These are phyloP conservation scores for Dipodascus geniculatus DNA, from an alignment of 805 yeast species.

Conservation along the genomic window DNA sequence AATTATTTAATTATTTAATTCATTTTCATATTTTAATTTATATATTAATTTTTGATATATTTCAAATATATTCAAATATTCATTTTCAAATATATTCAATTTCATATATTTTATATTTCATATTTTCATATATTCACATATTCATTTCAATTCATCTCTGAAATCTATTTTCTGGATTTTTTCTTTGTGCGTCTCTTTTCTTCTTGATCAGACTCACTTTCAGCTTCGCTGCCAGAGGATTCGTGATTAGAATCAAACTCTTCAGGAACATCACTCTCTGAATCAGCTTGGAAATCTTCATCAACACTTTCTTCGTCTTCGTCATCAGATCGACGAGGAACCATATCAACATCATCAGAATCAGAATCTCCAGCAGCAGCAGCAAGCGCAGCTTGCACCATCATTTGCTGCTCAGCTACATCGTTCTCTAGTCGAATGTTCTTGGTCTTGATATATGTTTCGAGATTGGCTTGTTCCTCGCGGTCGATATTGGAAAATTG, in stretches of 20 bases:
- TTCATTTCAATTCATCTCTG: not conserved
- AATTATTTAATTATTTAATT: too few relatives aligned
- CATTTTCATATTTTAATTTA: too few relatives aligned
- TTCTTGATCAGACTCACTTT: slow-evolving; percentile 15
- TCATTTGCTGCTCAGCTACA: slow-evolving; percentile 73
- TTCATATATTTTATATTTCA: too few relatives aligned
- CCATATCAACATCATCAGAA: slow-evolving; percentile 32
- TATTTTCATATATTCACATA: too few relatives aligned
- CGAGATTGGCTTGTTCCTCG: slow-evolving; percentile 77
- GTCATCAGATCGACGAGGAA: slow-evolving; percentile 68
- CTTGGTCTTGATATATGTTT: slow-evolving; percentile 64
- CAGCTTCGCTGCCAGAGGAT: slow-evolving; percentile 14
- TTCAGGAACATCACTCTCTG: slow-evolving; percentile 63
- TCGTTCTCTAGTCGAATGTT: slow-evolving; percentile 77
- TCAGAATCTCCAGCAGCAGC: slow-evolving; percentile 45
- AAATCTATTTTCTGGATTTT: slow-evolving; percentile 1
- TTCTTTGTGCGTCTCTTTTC: slow-evolving; percentile 9
- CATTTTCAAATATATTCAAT: too few relatives aligned
- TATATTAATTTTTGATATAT: too few relatives aligned
- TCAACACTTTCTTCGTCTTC: slow-evolving; percentile 50
- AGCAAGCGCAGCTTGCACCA: slow-evolving; percentile 66
- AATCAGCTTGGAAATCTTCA: slow-evolving; percentile 64
- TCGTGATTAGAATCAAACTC: slow-evolving; percentile 66
- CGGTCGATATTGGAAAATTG: slow-evolving; percentile 80
- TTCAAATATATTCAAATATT: too few relatives aligned